These are phyloP conservation scores for Adansonia digitata DNA, from an alignment of 345 rosid genomes.

Conservation along the genomic window DNA sequence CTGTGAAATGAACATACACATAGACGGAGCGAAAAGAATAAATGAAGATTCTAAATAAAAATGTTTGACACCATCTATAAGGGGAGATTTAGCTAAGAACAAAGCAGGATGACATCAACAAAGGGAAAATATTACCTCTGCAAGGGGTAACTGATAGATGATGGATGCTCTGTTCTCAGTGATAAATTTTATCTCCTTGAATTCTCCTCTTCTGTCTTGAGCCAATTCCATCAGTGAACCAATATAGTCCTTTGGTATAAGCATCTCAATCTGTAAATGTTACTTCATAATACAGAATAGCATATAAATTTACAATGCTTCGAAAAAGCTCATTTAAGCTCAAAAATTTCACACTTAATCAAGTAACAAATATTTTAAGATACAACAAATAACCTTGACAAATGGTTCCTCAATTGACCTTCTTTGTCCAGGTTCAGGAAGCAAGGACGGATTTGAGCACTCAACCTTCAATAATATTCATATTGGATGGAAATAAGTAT, in stretches of 20 bases:
- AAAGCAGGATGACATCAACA: neutral
- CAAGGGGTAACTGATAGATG: constrained; percentile 80
- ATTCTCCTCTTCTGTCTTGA: constrained; percentile 95
- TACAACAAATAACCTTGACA: constrained; percentile 63
- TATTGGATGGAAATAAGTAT: constrained; percentile 22
- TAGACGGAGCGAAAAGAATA: constrained; percentile 15
- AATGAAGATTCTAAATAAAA: neutral
- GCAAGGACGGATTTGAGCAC: constrained; percentile 95
- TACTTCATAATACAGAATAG: constrained; percentile 20
- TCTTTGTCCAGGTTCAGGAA: constrained; percentile 94
- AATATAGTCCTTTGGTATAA: constrained; percentile 92
- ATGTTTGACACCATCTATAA: neutral
- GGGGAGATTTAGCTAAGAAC: neutral
- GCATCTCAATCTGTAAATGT: constrained; percentile 75
- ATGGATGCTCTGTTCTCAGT: constrained; percentile 87
- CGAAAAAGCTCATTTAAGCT: neutral
- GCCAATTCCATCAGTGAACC: constrained; percentile 96
- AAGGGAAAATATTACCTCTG: constrained; percentile 53
- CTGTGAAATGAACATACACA: constrained; percentile 36
- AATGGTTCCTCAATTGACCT: constrained; percentile 85
- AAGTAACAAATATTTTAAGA: constrained; percentile 6
- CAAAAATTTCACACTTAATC: neutral
- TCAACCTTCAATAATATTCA: constrained; percentile 54
- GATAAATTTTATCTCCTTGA: constrained; percentile 89
- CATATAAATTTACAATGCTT: constrained; percentile 1